Evolutionary conservation across 352 stramenopile genomes (phyloP), one percentile per base, ranked within the genome.

Genomic region (Blastocystis sp.): DNA sequence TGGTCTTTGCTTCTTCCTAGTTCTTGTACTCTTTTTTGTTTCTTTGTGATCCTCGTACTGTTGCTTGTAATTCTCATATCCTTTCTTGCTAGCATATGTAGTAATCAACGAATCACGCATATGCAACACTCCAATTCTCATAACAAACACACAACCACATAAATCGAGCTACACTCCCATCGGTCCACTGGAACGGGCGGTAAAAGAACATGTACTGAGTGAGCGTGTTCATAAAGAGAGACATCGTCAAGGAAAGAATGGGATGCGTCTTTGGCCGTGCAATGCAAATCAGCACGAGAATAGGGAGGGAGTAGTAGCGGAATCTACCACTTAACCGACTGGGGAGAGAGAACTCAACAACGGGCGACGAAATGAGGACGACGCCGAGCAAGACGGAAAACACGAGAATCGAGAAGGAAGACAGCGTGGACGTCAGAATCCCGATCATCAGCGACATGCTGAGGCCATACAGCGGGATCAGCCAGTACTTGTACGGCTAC

Each of bases 161-260:
- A 89, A 95, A 95, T 38, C 93, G 91, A 19, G 91, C 93, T 48
- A 89, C 92, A 0, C 91, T 92, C 59, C 92, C 93, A 81, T 95
- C 93, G 9, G 92, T 92, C 93, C 93, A 95, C 34, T 41, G 74
- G 79, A 94, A 95, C 0, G 93, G 92, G 11, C 89, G 90, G 70
- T 91, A 91, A 11, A 95, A 56, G 81, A 94, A 95, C 3, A 94
- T 82, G 89, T 93, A 94, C 77, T 94, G 52, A 56, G 92, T 95
- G 41, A 89, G 64, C 14, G 88, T 80, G 81, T 95, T 95, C 14
- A 94, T 89, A 28, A 90, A 45, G n/a, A 89, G 89, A 74, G 92
- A 95, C 4, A 52, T 89, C n/a, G 88, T 69, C 28, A 90, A 69
- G 2, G 92, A 62, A 21, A 79, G 10, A 64, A 79, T 79, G 1